Conservation (phyloP, 75 land plant species). For the Selaginella moellendorffii region DNA sequence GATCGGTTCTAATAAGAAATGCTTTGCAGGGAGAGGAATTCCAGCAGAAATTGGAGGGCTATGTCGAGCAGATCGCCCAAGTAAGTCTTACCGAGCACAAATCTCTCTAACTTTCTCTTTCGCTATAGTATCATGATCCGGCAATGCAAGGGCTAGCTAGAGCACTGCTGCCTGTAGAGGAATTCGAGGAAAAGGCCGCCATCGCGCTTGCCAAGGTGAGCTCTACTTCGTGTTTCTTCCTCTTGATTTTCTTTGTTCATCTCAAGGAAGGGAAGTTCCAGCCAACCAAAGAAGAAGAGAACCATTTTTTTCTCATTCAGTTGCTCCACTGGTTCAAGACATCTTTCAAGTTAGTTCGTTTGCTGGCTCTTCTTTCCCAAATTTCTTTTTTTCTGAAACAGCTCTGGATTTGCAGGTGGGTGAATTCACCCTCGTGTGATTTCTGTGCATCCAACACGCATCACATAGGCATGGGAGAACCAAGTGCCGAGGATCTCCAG, state of each 20-base stretch:
- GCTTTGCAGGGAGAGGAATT: conserved; percentile 24
- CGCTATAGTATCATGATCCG: conserved; percentile 61
- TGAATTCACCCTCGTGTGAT: conserved; percentile 53
- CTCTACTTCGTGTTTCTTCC: neutral
- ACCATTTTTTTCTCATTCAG: conserved; percentile 65
- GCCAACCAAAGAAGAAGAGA: conserved; percentile 42
- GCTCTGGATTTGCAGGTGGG: conserved; percentile 37
- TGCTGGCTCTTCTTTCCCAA: too few relatives aligned
- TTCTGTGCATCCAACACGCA: conserved; percentile 35
- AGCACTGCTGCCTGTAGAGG: conserved; percentile 48
- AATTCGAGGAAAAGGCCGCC: conserved; percentile 74
- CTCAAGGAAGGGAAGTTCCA: conserved; percentile 58
- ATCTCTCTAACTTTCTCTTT: neutral
- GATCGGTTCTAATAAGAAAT: too few relatives aligned
- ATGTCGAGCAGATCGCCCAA: conserved; percentile 37
- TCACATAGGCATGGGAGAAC: conserved; percentile 37
- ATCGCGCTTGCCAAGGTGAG: conserved; percentile 59
- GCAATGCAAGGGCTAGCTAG: conserved; percentile 53
- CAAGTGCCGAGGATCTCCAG: conserved; percentile 31
- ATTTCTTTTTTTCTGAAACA: neutral
- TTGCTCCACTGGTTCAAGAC: conserved; percentile 80
- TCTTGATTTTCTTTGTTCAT: neutral
- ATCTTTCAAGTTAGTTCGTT: conserved; percentile 48
- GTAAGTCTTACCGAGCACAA: conserved; percentile 31
- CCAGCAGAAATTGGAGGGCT: conserved; percentile 29